phyloP scores from a whole-genome alignment of 192 early-diverging fungal species.

The Backusella psychrophila region DNA sequence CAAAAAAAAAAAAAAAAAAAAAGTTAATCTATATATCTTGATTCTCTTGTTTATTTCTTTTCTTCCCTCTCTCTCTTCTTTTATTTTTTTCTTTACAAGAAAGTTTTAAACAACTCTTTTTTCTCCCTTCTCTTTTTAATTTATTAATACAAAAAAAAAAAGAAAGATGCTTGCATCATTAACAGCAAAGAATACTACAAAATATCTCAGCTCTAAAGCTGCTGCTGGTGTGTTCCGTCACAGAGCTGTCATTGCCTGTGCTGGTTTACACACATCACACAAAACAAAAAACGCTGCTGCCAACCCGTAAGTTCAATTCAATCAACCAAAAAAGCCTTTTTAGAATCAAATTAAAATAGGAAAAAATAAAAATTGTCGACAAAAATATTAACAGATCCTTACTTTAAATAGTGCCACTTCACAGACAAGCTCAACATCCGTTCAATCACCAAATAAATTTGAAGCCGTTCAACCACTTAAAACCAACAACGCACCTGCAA shows the following conservation, averaged over 20 bases:
- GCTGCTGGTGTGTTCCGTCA: background rate
- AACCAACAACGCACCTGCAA: background rate
- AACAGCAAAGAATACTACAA: conserved; percentile 9
- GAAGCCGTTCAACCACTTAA: conserved; percentile 12
- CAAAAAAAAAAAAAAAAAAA: conserved; percentile 1
- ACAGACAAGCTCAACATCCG: background rate
- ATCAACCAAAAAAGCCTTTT: background rate
- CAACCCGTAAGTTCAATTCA: conserved; percentile 9
- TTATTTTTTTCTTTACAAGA: conserved; percentile 3
- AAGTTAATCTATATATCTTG: background rate
- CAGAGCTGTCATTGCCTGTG: conserved; percentile 1
- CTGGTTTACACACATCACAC: conserved; percentile 1
- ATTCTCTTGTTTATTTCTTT: conserved; percentile 10
- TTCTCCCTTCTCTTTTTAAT: background rate
- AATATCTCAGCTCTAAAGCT: background rate
- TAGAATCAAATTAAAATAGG: background rate
- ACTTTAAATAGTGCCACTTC: background rate
- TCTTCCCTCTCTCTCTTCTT: background rate
- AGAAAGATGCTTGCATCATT: conserved; percentile 19
- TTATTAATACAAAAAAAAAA: background rate
- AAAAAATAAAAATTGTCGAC: background rate
- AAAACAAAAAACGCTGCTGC: conserved; percentile 2
- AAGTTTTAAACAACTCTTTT: background rate
- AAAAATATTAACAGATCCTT: background rate
- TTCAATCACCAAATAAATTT: background rate